phyloP scores from a whole-genome alignment of 208 protist species.

The Acanthamoeba triangularis region DNA sequence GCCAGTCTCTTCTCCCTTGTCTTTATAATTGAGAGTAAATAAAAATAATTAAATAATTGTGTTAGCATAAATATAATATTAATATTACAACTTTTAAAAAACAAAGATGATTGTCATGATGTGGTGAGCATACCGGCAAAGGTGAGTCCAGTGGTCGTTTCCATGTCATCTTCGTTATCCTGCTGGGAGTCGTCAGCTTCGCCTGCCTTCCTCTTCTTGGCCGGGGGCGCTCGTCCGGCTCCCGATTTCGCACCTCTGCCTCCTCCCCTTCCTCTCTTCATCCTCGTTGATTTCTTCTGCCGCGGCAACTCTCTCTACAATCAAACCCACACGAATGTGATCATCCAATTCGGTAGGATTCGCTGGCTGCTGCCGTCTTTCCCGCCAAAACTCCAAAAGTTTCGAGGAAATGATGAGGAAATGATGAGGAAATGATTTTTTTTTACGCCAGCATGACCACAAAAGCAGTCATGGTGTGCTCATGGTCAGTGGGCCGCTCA shows the following conservation, averaged over 20 bases:
- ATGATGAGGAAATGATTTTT: too few species aligned
- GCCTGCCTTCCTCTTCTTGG: slow-evolving; percentile 45
- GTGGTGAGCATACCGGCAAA: slow-evolving; percentile 6
- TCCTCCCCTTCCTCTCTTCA: neutral
- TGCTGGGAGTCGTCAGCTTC: slow-evolving; percentile 16
- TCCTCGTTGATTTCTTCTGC: too few species aligned
- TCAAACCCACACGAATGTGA: too few species aligned
- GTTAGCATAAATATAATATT: neutral
- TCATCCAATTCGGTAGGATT: too few species aligned
- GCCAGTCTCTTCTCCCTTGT: slow-evolving; percentile 55
- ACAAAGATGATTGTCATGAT: neutral
- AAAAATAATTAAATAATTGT: neutral
- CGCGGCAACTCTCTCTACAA: too few species aligned
- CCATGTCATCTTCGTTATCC: neutral
- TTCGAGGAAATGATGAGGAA: too few species aligned
- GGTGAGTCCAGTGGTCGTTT: neutral
- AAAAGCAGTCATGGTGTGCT: too few species aligned
- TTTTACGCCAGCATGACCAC: too few species aligned
- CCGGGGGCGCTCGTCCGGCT: neutral
- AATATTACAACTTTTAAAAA: neutral
- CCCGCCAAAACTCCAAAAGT: too few species aligned
- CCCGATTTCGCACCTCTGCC: neutral
- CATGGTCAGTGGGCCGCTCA: too few species aligned
- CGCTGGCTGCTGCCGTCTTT: too few species aligned
- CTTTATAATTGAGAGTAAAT: neutral